A percentile compares a stretch with the other conserved stretches of the same genome.
Evolutionary conservation across 225 moss, liverwort and hornwort species (phyloP).

Genomic region (Polytrichum formosum): DNA sequence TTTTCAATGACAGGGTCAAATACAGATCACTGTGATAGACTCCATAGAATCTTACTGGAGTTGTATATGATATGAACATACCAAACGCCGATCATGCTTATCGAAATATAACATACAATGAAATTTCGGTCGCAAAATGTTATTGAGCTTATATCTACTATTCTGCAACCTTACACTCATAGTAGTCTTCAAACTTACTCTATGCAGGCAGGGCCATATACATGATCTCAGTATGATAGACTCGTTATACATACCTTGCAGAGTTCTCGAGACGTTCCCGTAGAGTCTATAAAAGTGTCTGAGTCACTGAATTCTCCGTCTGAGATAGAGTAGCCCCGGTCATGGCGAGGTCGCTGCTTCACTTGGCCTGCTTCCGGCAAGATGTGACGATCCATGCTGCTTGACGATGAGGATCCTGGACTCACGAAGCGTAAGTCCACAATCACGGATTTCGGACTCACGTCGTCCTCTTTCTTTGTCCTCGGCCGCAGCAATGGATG

Average conservation of each 20-base stretch:
- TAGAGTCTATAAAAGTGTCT: slow-evolving; percentile 31
- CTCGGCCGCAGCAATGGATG: slow-evolving; percentile 19
- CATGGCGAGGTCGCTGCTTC: slow-evolving; percentile 42
- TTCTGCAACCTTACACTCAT: too few species aligned
- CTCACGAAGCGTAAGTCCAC: slow-evolving; percentile 35
- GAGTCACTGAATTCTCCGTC: slow-evolving; percentile 61
- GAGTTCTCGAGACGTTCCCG: slow-evolving; percentile 27
- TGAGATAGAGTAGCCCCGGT: slow-evolving; percentile 56
- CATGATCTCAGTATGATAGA: background rate
- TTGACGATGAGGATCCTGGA: slow-evolving; percentile 38
- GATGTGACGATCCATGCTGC: slow-evolving; percentile 37
- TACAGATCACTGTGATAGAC: background rate
- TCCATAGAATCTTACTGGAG: too few species aligned
- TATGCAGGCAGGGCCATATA: too few species aligned
- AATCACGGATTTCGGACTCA: slow-evolving; percentile 42
- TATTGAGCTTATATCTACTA: too few species aligned
- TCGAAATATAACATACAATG: too few species aligned
- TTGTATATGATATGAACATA: too few species aligned
- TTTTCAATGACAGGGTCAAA: background rate
- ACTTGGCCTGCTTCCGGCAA: slow-evolving; percentile 20
- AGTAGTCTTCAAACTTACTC: too few species aligned
- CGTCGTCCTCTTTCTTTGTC: slow-evolving; percentile 26
- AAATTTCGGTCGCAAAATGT: too few species aligned
- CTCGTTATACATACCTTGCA: slow-evolving; percentile 27
- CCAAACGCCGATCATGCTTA: too few species aligned